phyloP scores from a whole-genome alignment of 2,329 filamentous ascomycete species.

The Tympanopsis confertula region DNA sequence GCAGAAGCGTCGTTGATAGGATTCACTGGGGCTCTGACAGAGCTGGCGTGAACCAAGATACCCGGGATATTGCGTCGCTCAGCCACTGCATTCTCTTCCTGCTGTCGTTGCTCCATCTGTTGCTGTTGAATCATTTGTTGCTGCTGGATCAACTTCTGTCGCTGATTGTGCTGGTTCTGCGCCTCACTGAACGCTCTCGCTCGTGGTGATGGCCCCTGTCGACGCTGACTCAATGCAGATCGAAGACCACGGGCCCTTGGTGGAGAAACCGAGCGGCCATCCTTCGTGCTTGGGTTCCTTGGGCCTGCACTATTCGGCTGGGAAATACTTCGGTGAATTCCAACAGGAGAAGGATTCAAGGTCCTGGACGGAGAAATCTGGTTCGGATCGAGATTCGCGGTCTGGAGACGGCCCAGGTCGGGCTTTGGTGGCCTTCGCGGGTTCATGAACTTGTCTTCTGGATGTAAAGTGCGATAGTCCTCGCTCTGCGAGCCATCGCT shows the following conservation, averaged over 20 bases:
- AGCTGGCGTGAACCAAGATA: too few relatives aligned
- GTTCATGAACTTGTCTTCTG: slow-evolving; percentile 62
- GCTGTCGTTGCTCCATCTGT: too few relatives aligned
- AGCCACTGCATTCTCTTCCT: too few relatives aligned
- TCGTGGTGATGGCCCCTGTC: too few relatives aligned
- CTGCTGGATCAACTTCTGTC: too few relatives aligned
- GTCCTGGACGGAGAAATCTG: background rate
- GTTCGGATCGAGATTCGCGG: background rate
- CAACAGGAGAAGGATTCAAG: background rate
- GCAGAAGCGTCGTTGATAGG: too few relatives aligned
- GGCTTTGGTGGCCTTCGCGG: slow-evolving; percentile 42
- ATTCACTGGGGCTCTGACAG: too few relatives aligned
- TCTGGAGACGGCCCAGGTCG: background rate
- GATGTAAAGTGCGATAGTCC: slow-evolving; percentile 65
- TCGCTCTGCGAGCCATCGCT: slow-evolving; percentile 21
- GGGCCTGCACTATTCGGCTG: background rate
- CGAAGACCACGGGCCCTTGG: background rate
- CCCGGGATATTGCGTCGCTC: too few relatives aligned
- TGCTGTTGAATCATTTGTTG: too few relatives aligned
- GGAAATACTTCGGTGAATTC: background rate
- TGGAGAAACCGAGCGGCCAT: background rate
- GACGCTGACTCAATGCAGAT: too few relatives aligned
- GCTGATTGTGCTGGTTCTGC: too few relatives aligned
- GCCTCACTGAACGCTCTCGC: too few relatives aligned
- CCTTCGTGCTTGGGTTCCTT: background rate